Percentiles rank a stretch among this genome's conserved stretches.
Conservation (phyloP, 306 rosid genomes). For the Begonia masoniana region DNA sequence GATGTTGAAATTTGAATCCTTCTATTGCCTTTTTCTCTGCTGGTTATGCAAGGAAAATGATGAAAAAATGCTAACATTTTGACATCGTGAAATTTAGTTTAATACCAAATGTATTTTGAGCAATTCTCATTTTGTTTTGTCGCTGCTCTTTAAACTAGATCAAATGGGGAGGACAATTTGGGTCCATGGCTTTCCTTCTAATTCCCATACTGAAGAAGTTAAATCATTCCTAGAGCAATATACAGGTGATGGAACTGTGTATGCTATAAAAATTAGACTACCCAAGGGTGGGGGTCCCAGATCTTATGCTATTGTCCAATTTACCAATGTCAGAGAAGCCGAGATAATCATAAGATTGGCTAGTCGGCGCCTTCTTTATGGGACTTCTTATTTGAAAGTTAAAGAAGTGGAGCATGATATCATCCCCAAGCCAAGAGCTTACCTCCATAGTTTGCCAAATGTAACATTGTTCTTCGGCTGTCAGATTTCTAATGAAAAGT, state of each 20-base stretch:
- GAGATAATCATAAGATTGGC: constrained; percentile 19
- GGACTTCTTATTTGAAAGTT: constrained; percentile 21
- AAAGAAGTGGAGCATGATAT: constrained; percentile 34
- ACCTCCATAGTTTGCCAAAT: constrained; percentile 18
- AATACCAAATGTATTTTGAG: too few relatives aligned
- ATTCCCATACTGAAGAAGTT: constrained; percentile 11
- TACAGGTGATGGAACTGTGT: constrained; percentile 46
- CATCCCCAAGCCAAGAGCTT: constrained; percentile 29
- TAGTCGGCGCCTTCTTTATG: constrained; percentile 14
- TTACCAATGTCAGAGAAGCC: constrained; percentile 20
- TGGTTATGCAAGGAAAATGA: too few relatives aligned
- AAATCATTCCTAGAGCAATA: constrained; percentile 28
- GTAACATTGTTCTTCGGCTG: constrained; percentile 51
- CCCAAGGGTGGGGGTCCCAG: constrained; percentile 16
- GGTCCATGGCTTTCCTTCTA: constrained; percentile 48
- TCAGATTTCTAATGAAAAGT: constrained; percentile 31
- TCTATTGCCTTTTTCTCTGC: too few relatives aligned
- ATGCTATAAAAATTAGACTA: constrained; percentile 35
- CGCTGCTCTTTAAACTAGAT: background rate
- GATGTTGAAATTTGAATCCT: too few relatives aligned
- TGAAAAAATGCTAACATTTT: too few relatives aligned
- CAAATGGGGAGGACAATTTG: constrained; percentile 56
- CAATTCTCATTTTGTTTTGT: too few relatives aligned
- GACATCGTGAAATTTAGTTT: too few relatives aligned
- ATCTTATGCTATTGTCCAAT: constrained; percentile 56